These are phyloP conservation scores for Neodidymelliopsis sp. DNA, from an alignment of 2,329 filamentous ascomycete species.

Conservation along the genomic window DNA sequence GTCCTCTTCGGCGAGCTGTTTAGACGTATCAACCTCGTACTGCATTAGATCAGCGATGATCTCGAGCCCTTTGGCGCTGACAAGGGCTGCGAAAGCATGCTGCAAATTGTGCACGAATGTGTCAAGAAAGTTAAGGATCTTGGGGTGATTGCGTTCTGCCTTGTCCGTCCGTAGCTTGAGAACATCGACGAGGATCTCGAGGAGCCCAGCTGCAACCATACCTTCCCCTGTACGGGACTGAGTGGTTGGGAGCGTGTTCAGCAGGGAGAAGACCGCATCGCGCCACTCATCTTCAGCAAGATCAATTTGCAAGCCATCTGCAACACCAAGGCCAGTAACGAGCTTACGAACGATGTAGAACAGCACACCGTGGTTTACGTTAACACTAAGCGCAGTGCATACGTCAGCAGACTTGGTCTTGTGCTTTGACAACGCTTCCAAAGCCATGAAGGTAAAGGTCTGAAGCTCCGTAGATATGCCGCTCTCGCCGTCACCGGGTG, in stretches of 20 bases:
- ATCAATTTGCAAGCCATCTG: constrained; percentile 62
- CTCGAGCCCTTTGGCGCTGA: constrained; percentile 83
- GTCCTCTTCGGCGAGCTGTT: constrained; percentile 70
- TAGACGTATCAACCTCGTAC: constrained; percentile 75
- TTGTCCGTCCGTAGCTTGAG: constrained; percentile 81
- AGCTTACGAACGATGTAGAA: constrained; percentile 93
- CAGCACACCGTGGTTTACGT: constrained; percentile 93
- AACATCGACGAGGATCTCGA: constrained; percentile 89
- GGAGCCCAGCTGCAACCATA: constrained; percentile 86
- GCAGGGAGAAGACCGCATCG: constrained; percentile 85
- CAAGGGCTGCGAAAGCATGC: constrained; percentile 83
- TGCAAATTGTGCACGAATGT: constrained; percentile 84
- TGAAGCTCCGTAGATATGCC: constrained; percentile 79
- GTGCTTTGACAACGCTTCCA: constrained; percentile 86
- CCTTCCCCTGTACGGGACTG: constrained; percentile 78
- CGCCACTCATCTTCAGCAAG: constrained; percentile 85
- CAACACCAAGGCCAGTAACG: constrained; percentile 75
- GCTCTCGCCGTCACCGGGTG: constrained; percentile 72
- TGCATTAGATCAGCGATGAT: constrained; percentile 88
- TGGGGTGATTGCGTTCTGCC: constrained; percentile 83
- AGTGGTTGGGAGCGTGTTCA: constrained; percentile 77
- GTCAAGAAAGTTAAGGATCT: constrained; percentile 86
- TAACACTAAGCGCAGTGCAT: constrained; percentile 88
- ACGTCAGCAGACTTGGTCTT: constrained; percentile 81
- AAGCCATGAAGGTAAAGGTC: constrained; percentile 77